Evolutionary conservation across 805 yeast species (phyloP).

Genomic region (Barnettozyma populi): DNA sequence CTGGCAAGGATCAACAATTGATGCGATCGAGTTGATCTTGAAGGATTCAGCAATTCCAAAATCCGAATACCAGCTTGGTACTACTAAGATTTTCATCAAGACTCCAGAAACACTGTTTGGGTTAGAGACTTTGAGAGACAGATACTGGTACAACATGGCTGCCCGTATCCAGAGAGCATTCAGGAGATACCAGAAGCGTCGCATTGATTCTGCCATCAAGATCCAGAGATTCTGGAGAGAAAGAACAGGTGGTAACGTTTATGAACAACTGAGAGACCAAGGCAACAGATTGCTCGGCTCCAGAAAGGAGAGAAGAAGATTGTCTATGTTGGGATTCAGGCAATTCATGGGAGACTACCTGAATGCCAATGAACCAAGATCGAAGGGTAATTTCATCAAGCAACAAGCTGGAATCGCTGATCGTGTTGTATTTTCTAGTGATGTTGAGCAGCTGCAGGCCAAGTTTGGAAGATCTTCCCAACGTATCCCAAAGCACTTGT

Average conservation of each 20-base stretch:
- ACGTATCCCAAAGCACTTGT: conserved; percentile 64
- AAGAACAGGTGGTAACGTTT: conserved; percentile 73
- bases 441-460: conserved; percentile 75
- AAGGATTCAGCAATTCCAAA: conserved; percentile 63
- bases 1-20: conserved; percentile 54
- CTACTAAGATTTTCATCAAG: conserved; percentile 87
- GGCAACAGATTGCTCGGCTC: conserved; percentile 69
- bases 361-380: conserved; percentile 72
- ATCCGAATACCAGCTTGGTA: conserved; percentile 86
- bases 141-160: conserved; percentile 98
- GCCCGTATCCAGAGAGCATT: conserved; percentile 96
- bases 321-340: conserved; percentile 82
- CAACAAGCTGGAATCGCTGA: conserved; percentile 67
- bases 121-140: conserved; percentile 91
- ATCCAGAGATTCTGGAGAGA: conserved; percentile 82
- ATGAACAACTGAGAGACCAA: conserved; percentile 77
- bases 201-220: conserved; percentile 79
- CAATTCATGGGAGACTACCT: conserved; percentile 93
- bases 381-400: conserved; percentile 70
- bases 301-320: conserved; percentile 82
- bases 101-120: conserved; percentile 96
- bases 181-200: conserved; percentile 74
- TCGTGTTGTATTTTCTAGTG: conserved; percentile 65
- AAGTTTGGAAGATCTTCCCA: conserved; percentile 92
- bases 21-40: conserved; percentile 49